Percentiles rank a stretch among this genome's conserved stretches.
These are phyloP conservation scores for Lecanicillium sp. DNA, from an alignment of 2,329 filamentous ascomycete genomes.

Conservation along the genomic window DNA sequence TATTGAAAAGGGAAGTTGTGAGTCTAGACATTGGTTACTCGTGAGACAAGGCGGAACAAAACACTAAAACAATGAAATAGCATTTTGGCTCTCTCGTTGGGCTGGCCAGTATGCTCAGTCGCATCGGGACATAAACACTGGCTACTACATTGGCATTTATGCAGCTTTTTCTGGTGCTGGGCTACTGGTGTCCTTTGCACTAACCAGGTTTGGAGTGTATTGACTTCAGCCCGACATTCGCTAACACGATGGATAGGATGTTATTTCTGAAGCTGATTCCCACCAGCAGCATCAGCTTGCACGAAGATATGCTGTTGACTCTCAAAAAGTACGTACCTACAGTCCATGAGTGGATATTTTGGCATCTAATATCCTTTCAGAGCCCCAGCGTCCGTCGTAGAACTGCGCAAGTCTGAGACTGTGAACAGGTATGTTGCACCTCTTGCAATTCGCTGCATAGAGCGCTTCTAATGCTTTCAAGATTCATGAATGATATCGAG, in stretches of 20 bases:
- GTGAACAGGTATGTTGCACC: conserved; percentile 1
- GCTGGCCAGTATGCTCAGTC: not conserved
- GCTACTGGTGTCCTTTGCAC: not conserved
- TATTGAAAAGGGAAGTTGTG: not conserved
- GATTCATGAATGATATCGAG: not conserved
- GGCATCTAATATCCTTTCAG: not conserved
- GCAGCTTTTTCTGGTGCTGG: not conserved
- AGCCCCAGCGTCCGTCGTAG: not conserved
- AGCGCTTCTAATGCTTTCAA: not conserved
- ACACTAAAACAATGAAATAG: too few species aligned
- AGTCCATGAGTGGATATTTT: not conserved
- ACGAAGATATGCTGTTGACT: not conserved
- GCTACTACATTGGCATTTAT: conserved; percentile 1
- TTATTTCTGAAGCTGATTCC: not conserved
- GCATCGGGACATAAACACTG: not conserved
- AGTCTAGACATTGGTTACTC: too few species aligned
- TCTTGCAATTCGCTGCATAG: not conserved
- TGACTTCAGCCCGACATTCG: too few species aligned
- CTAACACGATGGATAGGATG: not conserved
- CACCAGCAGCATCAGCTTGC: not conserved
- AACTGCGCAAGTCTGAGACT: not conserved
- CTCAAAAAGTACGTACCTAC: not conserved
- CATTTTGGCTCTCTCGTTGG: not conserved
- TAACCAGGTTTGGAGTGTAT: not conserved
- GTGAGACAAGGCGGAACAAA: too few species aligned